Percentiles rank a stretch among this genome's conserved stretches.
These are phyloP conservation scores for Mycena olivaceomarginata DNA, from an alignment of 768 basidiomycete species.

Conservation along the genomic window DNA sequence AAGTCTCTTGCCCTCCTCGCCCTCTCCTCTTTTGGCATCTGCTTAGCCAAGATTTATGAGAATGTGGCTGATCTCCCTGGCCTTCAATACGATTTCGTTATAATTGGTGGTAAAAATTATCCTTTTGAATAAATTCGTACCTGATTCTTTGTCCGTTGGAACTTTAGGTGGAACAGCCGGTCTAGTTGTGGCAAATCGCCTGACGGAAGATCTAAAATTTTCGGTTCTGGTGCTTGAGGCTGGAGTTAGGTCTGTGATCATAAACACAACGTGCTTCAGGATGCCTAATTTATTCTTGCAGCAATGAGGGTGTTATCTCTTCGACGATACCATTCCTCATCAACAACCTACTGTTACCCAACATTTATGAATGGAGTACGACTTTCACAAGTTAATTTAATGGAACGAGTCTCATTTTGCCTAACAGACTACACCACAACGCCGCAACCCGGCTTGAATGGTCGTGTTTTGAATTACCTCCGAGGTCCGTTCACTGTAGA, in stretches of 20 bases:
- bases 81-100: background rate
- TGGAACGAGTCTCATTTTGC: too few species aligned
- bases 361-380: constrained; percentile 10
- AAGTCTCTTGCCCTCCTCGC: background rate
- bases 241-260: background rate
- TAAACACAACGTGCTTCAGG: too few species aligned
- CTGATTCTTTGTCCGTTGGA: too few species aligned
- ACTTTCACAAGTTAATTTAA: background rate
- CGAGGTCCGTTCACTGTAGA: background rate
- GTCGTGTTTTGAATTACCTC: background rate
- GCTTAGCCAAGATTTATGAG: background rate
- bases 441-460: constrained; percentile 9
- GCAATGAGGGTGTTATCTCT: background rate
- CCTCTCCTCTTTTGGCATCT: background rate
- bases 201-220: constrained; percentile 6
- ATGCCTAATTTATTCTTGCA: background rate
- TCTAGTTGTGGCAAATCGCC: background rate
- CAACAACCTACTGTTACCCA: background rate
- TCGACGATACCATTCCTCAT: constrained; percentile 2
- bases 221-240: constrained; percentile 20
- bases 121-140: too few species aligned
- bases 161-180: constrained; percentile 13
- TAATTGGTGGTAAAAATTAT: too few species aligned
- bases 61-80: background rate
- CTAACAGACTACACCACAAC: constrained; percentile 7